These are phyloP conservation scores for Nakataea oryzae DNA, from an alignment of 2,329 filamentous ascomycete species.

Conservation along the genomic window DNA sequence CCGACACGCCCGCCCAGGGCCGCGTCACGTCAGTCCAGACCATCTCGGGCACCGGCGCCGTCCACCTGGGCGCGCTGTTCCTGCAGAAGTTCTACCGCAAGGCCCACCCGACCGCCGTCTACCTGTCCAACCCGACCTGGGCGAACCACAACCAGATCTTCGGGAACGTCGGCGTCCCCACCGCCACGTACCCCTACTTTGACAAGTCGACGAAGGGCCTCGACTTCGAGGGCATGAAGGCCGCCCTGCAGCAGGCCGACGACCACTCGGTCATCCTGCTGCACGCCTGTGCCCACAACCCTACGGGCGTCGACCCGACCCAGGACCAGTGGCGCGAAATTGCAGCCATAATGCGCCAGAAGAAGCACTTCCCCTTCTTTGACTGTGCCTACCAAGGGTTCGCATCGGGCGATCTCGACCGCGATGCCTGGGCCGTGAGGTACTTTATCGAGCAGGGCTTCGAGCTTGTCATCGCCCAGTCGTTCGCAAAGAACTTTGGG, in stretches of 20 bases:
- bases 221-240: slow-evolving; percentile 83
- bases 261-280: slow-evolving; percentile 78
- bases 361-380: slow-evolving; percentile 94
- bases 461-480: slow-evolving; percentile 79
- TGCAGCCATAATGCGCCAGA: slow-evolving; percentile 62
- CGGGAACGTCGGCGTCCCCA: slow-evolving; percentile 70
- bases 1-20: slow-evolving; percentile 75
- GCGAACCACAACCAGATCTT: slow-evolving; percentile 99
- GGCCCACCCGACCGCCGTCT: slow-evolving; percentile 47
- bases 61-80: slow-evolving; percentile 90
- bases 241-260: slow-evolving; percentile 58
- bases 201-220: slow-evolving; percentile 78
- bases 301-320: slow-evolving; percentile 91
- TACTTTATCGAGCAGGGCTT: slow-evolving; percentile 92
- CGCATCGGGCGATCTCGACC: slow-evolving; percentile 76
- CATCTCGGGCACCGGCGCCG: slow-evolving; percentile 92
- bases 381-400: slow-evolving; percentile 98
- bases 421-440: slow-evolving; percentile 84
- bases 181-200: slow-evolving; percentile 90
- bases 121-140: slow-evolving; percentile 94
- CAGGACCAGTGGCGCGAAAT: slow-evolving; percentile 91
- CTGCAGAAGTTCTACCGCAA: slow-evolving; percentile 80
- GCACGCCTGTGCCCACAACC: slow-evolving; percentile 96
- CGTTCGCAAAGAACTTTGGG: slow-evolving; percentile 96
- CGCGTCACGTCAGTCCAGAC: slow-evolving; percentile 78